These are phyloP conservation scores for Angomonas desouzai DNA, from an alignment of 208 protist genomes.

Conservation along the genomic window DNA sequence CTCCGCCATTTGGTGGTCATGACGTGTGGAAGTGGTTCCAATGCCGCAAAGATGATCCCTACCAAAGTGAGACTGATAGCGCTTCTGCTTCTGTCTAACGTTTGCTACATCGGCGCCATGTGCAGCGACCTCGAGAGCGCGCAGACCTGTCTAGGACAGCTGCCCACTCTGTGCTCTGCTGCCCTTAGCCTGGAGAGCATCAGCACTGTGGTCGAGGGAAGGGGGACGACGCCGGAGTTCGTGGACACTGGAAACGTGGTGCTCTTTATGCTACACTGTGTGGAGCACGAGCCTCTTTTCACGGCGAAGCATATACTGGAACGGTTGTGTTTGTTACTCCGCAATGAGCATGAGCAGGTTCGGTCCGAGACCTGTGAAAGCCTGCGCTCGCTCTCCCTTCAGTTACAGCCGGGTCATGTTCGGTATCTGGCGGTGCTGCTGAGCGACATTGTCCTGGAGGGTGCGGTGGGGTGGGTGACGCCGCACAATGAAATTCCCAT, in stretches of 20 bases:
- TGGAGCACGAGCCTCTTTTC: constrained; percentile 22
- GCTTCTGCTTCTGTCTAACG: constrained; percentile 59
- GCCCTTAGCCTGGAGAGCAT: constrained; percentile 27
- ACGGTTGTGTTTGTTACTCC: constrained; percentile 56
- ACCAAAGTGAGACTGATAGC: constrained; percentile 30
- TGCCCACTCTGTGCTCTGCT: constrained; percentile 62
- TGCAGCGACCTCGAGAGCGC: constrained; percentile 67
- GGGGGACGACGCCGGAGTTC: not conserved
- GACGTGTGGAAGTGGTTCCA: constrained; percentile 24
- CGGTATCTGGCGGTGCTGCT: constrained; percentile 45
- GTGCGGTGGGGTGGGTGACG: constrained; percentile 31
- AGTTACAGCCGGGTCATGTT: constrained; percentile 42
- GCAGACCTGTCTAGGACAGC: constrained; percentile 70
- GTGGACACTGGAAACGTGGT: constrained; percentile 23
- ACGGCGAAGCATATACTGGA: constrained; percentile 44
- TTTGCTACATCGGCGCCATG: constrained; percentile 74
- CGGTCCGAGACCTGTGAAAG: constrained; percentile 60
- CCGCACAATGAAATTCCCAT: constrained; percentile 29
- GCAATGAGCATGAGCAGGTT: constrained; percentile 57
- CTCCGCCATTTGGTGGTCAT: constrained; percentile 68
- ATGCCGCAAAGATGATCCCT: constrained; percentile 22
- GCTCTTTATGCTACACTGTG: constrained; percentile 24
- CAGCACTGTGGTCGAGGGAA: not conserved
- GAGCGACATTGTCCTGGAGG: constrained; percentile 55
- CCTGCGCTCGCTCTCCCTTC: constrained; percentile 63